phyloP scores from a whole-genome alignment of 2,329 filamentous ascomycete species.

The Apiospora koreana region DNA sequence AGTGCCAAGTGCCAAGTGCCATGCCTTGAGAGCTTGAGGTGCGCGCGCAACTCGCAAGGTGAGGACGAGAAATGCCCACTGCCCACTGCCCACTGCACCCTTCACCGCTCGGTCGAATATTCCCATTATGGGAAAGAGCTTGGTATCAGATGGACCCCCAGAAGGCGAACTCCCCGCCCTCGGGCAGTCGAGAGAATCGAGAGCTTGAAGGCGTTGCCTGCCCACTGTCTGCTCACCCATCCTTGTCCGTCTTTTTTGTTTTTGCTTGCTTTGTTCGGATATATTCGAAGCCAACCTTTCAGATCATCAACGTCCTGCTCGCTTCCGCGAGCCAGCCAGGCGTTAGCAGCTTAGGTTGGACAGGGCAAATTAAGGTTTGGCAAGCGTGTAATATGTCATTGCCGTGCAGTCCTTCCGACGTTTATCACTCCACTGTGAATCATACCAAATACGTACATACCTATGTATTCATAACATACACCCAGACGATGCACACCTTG shows the following conservation, averaged over 20 bases:
- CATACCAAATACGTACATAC: constrained; percentile 4
- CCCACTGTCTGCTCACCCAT: no score
- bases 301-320: background rate
- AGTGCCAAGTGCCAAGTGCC: no score
- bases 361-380: constrained; percentile 6
- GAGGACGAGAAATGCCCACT: constrained; percentile 5
- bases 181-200: no score
- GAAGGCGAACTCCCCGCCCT: background rate
- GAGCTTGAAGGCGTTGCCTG: no score
- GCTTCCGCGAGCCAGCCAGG: background rate
- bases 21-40: background rate
- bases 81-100: constrained; percentile 4
- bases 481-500: background rate
- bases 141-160: constrained; percentile 2
- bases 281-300: background rate
- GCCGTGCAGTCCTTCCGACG: constrained; percentile 1
- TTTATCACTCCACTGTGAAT: constrained; percentile 4
- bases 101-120: constrained; percentile 9
- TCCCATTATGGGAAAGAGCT: background rate
- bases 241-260: background rate
- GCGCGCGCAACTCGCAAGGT: constrained; percentile 5
- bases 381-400: constrained; percentile 9
- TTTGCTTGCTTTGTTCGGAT: constrained; percentile 4
- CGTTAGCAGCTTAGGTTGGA: constrained; percentile 3
- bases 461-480: background rate